These are phyloP conservation scores for Cordyceps cateniannulata DNA, from an alignment of 2,329 filamentous ascomycete species.

Conservation along the genomic window DNA sequence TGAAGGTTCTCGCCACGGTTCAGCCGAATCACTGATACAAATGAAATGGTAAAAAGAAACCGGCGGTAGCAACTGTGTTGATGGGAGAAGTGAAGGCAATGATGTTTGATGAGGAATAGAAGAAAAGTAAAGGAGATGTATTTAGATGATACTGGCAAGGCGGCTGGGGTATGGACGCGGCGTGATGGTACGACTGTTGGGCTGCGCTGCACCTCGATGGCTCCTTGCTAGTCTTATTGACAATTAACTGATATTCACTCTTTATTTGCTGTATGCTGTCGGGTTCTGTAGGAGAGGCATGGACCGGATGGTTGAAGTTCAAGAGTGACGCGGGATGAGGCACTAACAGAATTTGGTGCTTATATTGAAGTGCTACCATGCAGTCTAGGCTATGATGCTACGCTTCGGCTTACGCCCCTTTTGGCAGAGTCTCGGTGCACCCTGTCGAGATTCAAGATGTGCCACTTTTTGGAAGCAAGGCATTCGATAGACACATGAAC, in stretches of 20 bases:
- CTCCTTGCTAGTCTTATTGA: neutral
- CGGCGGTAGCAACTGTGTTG: neutral
- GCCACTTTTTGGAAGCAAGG: no score
- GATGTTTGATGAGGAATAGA: neutral
- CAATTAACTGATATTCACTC: neutral
- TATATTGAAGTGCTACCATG: no score
- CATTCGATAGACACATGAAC: no score
- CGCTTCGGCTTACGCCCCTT: no score
- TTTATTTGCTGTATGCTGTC: neutral
- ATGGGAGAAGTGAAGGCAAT: neutral
- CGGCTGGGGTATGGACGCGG: neutral
- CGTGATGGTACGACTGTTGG: neutral
- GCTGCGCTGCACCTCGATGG: neutral
- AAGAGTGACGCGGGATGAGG: neutral
- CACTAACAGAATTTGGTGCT: no score
- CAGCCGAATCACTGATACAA: neutral
- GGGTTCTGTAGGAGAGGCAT: no score
- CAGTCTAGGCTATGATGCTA: no score
- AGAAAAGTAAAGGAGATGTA: neutral
- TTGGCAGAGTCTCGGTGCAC: no score
- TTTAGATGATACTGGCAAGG: neutral
- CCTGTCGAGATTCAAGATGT: no score
- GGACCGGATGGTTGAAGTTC: neutral
- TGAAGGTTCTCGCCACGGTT: neutral
- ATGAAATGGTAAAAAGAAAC: neutral